Percentiles rank a stretch among this genome's conserved stretches.
These are phyloP conservation scores for Xylaria sp. DNA, from an alignment of 2,329 filamentous ascomycete species.

Conservation along the genomic window DNA sequence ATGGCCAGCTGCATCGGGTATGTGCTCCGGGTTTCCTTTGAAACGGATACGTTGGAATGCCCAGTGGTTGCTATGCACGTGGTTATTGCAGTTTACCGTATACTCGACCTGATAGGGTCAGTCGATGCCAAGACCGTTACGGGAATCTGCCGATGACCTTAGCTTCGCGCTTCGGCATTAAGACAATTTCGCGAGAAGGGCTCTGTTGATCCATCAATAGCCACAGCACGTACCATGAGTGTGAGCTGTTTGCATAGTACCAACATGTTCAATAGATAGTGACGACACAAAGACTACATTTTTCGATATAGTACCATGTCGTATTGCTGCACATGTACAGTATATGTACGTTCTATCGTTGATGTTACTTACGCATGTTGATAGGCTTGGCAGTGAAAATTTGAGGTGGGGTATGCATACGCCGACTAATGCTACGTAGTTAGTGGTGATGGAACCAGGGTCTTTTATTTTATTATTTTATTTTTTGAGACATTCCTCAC, in stretches of 20 bases:
- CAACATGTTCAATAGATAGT: too few species aligned
- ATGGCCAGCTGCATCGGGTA: neutral
- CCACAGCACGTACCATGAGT: neutral
- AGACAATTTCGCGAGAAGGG: neutral
- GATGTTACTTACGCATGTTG: neutral
- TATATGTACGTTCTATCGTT: neutral
- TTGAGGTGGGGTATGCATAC: constrained; percentile 8
- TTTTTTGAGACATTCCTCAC: too few species aligned
- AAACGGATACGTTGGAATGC: too few species aligned
- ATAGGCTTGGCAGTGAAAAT: constrained; percentile 5
- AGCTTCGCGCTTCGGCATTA: constrained; percentile 26
- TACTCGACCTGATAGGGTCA: neutral
- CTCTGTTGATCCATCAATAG: neutral
- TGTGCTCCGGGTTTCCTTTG: neutral
- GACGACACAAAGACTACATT: too few species aligned
- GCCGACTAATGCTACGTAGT: too few species aligned
- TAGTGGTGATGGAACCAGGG: too few species aligned
- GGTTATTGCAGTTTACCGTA: neutral
- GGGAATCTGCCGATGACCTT: neutral
- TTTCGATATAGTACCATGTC: neutral
- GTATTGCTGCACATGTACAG: neutral
- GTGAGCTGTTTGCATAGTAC: neutral
- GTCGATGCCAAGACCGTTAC: constrained; percentile 1
- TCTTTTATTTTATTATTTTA: too few species aligned
- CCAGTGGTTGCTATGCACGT: too few species aligned